These are phyloP conservation scores for Amanita subjunquillea DNA, from an alignment of 768 basidiomycete species.

Conservation along the genomic window DNA sequence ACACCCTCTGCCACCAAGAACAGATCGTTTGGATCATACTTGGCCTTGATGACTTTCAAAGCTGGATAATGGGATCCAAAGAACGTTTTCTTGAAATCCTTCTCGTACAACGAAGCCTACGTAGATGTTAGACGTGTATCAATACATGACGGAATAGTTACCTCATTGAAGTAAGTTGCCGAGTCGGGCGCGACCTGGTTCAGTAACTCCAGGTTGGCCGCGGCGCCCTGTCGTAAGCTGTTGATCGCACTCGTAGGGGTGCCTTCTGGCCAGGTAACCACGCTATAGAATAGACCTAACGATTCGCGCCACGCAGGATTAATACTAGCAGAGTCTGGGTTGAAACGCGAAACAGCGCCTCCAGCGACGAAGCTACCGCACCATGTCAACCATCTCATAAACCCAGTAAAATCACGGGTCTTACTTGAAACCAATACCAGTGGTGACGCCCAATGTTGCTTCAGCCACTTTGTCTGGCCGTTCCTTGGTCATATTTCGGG, in stretches of 20 bases:
- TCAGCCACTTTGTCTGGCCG: conserved; percentile 17
- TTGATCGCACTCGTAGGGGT: not conserved
- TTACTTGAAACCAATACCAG: conserved; percentile 14
- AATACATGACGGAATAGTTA: not conserved
- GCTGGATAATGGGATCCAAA: conserved; percentile 33
- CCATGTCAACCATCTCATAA: not conserved
- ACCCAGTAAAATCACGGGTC: not conserved
- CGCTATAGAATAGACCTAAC: not conserved
- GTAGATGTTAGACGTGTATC: not conserved
- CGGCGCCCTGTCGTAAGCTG: not conserved
- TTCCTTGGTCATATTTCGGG: conserved; percentile 15
- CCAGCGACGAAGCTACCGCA: not conserved
- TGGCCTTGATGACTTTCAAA: conserved; percentile 30
- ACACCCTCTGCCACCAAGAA: conserved; percentile 39
- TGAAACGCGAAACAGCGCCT: conserved; percentile 12
- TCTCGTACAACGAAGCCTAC: conserved; percentile 34
- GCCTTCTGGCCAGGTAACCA: not conserved
- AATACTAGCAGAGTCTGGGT: not conserved
- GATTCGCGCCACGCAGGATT: not conserved
- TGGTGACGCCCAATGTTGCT: conserved; percentile 12
- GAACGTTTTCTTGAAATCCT: conserved; percentile 29
- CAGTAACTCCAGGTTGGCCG: not conserved
- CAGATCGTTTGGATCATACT: conserved; percentile 32
- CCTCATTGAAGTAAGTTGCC: conserved; percentile 1
- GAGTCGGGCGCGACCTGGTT: not conserved